A percentile compares a stretch with the other conserved stretches of the same genome.
phyloP scores from a whole-genome alignment of 495 filamentous ascomycete species.

The Aspergillus nidulans region DNA sequence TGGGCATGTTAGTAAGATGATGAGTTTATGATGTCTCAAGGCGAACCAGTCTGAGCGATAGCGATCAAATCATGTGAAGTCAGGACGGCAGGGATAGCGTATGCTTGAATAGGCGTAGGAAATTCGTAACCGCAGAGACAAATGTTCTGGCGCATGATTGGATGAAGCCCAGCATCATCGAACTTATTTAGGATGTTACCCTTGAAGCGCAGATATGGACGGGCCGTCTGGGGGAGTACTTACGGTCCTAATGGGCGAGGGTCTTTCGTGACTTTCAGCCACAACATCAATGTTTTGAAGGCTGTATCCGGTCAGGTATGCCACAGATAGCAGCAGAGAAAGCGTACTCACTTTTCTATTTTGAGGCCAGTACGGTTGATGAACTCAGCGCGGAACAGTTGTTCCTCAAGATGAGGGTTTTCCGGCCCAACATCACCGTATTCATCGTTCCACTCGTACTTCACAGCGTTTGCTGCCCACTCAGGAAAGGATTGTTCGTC shows the following conservation, averaged over 20 bases:
- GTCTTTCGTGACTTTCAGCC: slow-evolving; percentile 26
- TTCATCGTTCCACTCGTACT: slow-evolving; percentile 84
- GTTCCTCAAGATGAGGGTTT: slow-evolving; percentile 59
- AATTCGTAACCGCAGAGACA: slow-evolving; percentile 56
- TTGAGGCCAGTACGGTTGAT: slow-evolving; percentile 39
- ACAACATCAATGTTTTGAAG: slow-evolving; percentile 30
- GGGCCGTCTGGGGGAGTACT: slow-evolving; percentile 16
- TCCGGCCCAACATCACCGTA: slow-evolving; percentile 78
- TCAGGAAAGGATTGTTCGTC: slow-evolving; percentile 14
- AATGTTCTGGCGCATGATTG: slow-evolving; percentile 74
- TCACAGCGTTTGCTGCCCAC: slow-evolving; percentile 55
- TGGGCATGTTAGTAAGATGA: slow-evolving; percentile 28
- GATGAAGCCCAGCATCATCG: slow-evolving; percentile 77
- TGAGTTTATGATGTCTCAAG: not conserved
- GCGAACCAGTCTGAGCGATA: slow-evolving; percentile 86
- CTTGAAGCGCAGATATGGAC: slow-evolving; percentile 22
- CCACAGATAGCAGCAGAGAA: not conserved
- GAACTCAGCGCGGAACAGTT: slow-evolving; percentile 61
- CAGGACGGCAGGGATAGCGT: slow-evolving; percentile 71
- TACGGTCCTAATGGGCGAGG: slow-evolving; percentile 30
- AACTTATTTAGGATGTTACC: slow-evolving; percentile 43
- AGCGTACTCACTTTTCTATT: slow-evolving; percentile 33
- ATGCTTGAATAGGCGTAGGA: slow-evolving; percentile 85
- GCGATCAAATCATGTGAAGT: slow-evolving; percentile 74
- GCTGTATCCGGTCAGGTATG: slow-evolving; percentile 14